Conservation (phyloP, 306 rosid species). For the Rosa multiflora region DNA sequence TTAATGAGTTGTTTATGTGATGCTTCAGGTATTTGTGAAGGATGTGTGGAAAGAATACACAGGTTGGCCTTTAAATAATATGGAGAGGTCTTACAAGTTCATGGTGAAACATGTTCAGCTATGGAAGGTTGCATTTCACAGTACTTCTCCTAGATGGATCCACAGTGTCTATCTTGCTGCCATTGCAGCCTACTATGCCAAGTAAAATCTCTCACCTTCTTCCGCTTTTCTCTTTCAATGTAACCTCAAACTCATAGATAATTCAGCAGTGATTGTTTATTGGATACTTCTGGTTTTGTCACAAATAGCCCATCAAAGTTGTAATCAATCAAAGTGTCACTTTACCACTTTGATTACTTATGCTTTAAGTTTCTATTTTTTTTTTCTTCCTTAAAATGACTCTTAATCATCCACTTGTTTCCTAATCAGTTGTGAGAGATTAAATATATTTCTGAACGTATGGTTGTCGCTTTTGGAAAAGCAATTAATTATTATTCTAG, state of each 20-base stretch:
- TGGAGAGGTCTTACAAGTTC: too few relatives aligned
- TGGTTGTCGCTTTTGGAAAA: constrained; percentile 12
- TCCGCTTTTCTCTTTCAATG: neutral
- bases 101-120: constrained; percentile 47
- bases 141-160: constrained; percentile 96
- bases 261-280: neutral
- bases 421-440: constrained; percentile 11
- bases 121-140: constrained; percentile 95
- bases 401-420: constrained; percentile 30
- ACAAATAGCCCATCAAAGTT: neutral
- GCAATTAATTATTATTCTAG: constrained; percentile 7
- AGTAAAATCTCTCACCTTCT: constrained; percentile 38
- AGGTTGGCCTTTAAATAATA: too few relatives aligned
- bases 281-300: constrained; percentile 13
- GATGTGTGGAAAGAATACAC: too few relatives aligned
- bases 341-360: constrained; percentile 1
- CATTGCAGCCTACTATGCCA: constrained; percentile 95
- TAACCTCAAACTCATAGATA: neutral
- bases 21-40: too few relatives aligned
- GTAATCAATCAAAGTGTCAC: constrained; percentile 1
- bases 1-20: too few relatives aligned
- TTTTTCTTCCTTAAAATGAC: constrained; percentile 22
- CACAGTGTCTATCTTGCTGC: constrained; percentile 89
- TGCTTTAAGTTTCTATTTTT: neutral
- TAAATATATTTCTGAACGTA: constrained; percentile 13